Percentiles rank a stretch among this genome's conserved stretches.
Conservation (phyloP, 768 basidiomycete genomes). For the Podaxis sp. region DNA sequence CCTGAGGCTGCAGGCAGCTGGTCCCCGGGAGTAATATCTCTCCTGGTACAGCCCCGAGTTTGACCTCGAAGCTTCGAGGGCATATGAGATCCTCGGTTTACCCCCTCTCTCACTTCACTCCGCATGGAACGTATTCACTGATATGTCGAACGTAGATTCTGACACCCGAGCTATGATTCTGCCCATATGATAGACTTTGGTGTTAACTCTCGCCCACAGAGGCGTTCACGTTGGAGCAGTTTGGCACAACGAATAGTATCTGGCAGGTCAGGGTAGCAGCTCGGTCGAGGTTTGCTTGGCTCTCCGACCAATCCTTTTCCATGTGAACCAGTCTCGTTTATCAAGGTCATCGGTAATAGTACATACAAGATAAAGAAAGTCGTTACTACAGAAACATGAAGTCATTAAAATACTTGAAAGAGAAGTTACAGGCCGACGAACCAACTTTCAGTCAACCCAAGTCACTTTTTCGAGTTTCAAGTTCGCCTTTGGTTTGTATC, state of each 20-base stretch:
- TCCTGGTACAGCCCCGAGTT: too few relatives aligned
- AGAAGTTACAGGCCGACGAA: neutral
- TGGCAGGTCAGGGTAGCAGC: neutral
- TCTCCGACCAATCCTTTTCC: neutral
- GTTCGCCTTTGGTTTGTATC: slow-evolving; percentile 39
- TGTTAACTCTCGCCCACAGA: neutral
- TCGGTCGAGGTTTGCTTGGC: too few relatives aligned
- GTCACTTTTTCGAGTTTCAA: slow-evolving; percentile 29
- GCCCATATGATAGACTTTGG: too few relatives aligned
- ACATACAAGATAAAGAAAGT: neutral
- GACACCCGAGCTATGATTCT: too few relatives aligned
- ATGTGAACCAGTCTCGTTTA: neutral
- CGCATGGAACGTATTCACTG: neutral
- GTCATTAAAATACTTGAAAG: neutral
- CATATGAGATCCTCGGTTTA: too few relatives aligned
- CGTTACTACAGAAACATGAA: neutral
- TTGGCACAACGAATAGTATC: neutral
- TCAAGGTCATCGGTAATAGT: neutral
- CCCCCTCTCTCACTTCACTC: too few relatives aligned
- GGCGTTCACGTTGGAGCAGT: neutral
- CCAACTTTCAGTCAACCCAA: slow-evolving; percentile 36
- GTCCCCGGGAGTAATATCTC: too few relatives aligned
- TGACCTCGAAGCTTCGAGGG: too few relatives aligned
- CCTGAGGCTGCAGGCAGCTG: too few relatives aligned
- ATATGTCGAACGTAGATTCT: too few relatives aligned